These are phyloP conservation scores for Leccinellum luteum DNA, from an alignment of 768 basidiomycete genomes.

Conservation along the genomic window DNA sequence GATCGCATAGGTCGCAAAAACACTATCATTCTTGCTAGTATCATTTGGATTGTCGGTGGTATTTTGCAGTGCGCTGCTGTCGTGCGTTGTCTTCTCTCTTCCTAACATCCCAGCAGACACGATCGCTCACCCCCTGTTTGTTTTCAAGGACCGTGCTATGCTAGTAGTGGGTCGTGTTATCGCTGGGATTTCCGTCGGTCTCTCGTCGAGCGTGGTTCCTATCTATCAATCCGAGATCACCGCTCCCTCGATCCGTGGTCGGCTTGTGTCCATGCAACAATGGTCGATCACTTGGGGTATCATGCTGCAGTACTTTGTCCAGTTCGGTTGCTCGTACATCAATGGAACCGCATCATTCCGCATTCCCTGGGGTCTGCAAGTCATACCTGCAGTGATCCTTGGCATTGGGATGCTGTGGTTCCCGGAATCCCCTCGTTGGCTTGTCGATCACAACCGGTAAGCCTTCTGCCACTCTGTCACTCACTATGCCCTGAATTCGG, in stretches of 20 bases:
- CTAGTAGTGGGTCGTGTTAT: slow-evolving; percentile 69
- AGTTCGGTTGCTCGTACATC: slow-evolving; percentile 70
- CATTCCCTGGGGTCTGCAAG: slow-evolving; percentile 77
- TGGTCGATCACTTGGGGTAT: slow-evolving; percentile 83
- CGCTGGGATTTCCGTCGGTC: slow-evolving; percentile 64
- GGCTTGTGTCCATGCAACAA: slow-evolving; percentile 75
- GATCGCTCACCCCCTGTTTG: not conserved
- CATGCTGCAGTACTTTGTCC: slow-evolving; percentile 70
- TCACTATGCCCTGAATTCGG: not conserved
- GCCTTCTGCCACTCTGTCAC: not conserved
- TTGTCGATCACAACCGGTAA: slow-evolving; percentile 59
- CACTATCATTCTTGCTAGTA: slow-evolving; percentile 61
- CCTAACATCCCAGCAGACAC: not conserved
- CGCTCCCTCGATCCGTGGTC: slow-evolving; percentile 69
- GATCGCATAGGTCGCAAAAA: slow-evolving; percentile 65
- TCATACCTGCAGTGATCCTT: slow-evolving; percentile 74
- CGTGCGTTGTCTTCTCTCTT: slow-evolving; percentile 26
- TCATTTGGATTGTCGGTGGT: slow-evolving; percentile 72
- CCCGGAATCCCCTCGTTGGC: slow-evolving; percentile 72
- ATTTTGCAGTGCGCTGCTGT: slow-evolving; percentile 65
- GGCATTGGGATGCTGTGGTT: slow-evolving; percentile 64
- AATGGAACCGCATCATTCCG: slow-evolving; percentile 70
- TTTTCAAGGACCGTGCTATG: slow-evolving; percentile 65
- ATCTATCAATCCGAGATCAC: slow-evolving; percentile 76
- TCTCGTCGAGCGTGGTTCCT: slow-evolving; percentile 64